Evolutionary conservation across 2,329 filamentous ascomycete genomes (phyloP), one percentile per base, ranked within the genome.

Genomic region (Monosporascus sp.): DNA sequence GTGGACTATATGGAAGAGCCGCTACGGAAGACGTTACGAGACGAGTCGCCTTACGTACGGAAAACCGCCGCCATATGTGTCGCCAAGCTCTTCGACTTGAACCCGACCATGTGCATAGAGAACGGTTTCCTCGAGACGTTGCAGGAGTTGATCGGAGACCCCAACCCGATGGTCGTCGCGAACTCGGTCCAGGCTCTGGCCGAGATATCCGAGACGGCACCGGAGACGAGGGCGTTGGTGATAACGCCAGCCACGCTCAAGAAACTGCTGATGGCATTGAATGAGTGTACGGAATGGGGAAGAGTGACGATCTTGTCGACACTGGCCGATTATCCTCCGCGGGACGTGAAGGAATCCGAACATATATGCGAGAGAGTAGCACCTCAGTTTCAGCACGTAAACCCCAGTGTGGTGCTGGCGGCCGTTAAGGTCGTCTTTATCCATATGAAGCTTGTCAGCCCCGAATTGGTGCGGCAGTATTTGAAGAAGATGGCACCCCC

Each of bases 1-100:
- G 91, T 97, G 60, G 94, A 99, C 70, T 99, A 99, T 72, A 97
- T 99, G 93, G 94, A 97, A 72, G 94, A 99, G 67, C 94, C 94
- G 16, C 75, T 99, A 58, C 84, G 94, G 64, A 99, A 99, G 76
- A 99, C 94, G 14, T 78, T 99, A 61, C 86, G 91, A 71, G 94
- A 99, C 74, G 94, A 99, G 73, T 97, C 93, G 48, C 94, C 94
- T 1, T 99, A 99, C 71, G 94, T 99, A 56, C 89, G 94, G 64
- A 99, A 99, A 77, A 99, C 94, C 2, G 94, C 94, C 44, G 94
- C 93, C 41, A 94, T 99, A 61, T 97, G 94, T 69, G 94, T 99
- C 45, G 94, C 94, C 51, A 99, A 99, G 74, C 84, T 99, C 7
- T 99, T 96, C 73, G 94, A 99, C 66, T 79, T 99, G 56, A 97